Evolutionary conservation across 148 eudicot species (phyloP).

Genomic region (Amaranthus hypochondriacus): DNA sequence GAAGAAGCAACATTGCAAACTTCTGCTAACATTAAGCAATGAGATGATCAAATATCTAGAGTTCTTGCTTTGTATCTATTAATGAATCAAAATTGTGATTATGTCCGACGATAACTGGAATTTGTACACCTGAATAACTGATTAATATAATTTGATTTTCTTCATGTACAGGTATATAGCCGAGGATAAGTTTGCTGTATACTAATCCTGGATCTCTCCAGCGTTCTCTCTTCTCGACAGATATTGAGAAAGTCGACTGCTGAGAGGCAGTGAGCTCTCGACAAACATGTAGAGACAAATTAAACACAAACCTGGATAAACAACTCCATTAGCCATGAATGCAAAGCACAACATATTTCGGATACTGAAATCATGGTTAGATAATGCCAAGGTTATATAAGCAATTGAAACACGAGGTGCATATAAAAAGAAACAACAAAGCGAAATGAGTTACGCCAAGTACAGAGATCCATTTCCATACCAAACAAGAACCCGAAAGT

Average conservation of each 20-base stretch:
- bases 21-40: background rate
- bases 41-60: background rate
- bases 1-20: background rate
- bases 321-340: background rate
- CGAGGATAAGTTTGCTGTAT: conserved; percentile 7
- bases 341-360: background rate
- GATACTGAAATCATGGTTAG: background rate
- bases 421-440: background rate
- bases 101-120: background rate
- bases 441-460: background rate
- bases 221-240: conserved; percentile 46
- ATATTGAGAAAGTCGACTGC: conserved; percentile 36
- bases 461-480: background rate
- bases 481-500: too few relatives aligned
- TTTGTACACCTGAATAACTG: background rate
- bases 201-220: conserved; percentile 33
- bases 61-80: background rate
- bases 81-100: background rate
- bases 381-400: background rate
- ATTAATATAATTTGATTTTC: background rate
- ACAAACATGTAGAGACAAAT: conserved; percentile 66
- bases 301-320: conserved; percentile 69
- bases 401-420: background rate
- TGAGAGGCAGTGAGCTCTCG: conserved; percentile 53
- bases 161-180: conserved; percentile 20